Evolutionary conservation across 441 rosid genomes (phyloP).

Genomic region (Eutrema salsugineum): DNA sequence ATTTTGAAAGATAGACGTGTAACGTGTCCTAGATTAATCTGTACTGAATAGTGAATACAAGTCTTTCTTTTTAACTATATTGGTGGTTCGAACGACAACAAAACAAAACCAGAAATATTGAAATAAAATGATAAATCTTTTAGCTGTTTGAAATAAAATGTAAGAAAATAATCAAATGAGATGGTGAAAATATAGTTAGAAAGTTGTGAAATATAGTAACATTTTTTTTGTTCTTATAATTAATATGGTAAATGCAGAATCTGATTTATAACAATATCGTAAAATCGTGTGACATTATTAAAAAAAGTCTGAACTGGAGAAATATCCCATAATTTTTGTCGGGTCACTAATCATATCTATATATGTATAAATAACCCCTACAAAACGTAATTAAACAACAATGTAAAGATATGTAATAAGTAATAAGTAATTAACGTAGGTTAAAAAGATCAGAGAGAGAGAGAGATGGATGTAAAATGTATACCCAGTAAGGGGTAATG

Average conservation of each 20-base stretch:
- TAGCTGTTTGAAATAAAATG: not conserved
- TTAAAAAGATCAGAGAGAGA: not conserved
- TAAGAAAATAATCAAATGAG: not conserved
- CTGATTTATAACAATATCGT: not conserved
- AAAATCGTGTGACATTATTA: not conserved
- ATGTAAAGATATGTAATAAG: not conserved
- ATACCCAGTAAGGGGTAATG: conserved; percentile 70
- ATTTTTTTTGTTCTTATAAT: not conserved
- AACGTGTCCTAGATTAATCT: not conserved
- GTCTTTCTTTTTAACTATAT: too few species aligned
- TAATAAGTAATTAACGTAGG: not conserved
- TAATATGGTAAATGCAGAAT: not conserved
- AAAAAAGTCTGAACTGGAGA: not conserved
- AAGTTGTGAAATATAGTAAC: not conserved
- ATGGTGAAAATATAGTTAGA: not conserved
- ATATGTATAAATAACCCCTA: not conserved
- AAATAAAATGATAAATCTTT: too few species aligned
- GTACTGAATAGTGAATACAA: too few species aligned
- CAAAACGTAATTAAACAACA: not conserved
- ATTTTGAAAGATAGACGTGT: not conserved
- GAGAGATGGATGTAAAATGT: conserved; percentile 18
- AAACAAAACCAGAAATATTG: too few species aligned
- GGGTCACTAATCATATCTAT: not conserved
- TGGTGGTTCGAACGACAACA: not conserved
- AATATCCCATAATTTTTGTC: not conserved